Evolutionary conservation across 2,329 filamentous ascomycete genomes (phyloP).

Genomic region (Monosporascus sp.): DNA sequence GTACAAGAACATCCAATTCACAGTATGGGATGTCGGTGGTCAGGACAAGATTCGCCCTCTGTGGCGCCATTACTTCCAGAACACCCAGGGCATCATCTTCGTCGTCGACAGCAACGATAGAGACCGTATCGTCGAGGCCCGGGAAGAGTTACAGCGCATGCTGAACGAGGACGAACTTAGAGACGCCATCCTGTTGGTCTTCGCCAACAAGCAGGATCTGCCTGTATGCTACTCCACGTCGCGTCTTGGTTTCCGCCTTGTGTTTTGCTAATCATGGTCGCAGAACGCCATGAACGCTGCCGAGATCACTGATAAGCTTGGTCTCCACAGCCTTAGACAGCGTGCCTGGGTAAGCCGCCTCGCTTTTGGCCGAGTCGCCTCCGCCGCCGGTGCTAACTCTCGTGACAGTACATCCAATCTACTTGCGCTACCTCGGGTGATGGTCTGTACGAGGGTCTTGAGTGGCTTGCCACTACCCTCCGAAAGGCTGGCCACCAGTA

Average conservation of each 20-base stretch:
- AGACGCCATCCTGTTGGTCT: slow-evolving; percentile 93
- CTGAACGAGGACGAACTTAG: slow-evolving; percentile 98
- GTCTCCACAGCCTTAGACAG: slow-evolving; percentile 97
- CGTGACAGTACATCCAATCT: slow-evolving; percentile 88
- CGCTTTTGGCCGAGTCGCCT: not conserved
- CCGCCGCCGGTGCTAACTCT: slow-evolving; percentile 14
- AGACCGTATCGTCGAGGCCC: slow-evolving; percentile 94
- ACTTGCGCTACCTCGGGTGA: slow-evolving; percentile 98
- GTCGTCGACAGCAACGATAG: slow-evolving; percentile 99
- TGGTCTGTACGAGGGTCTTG: slow-evolving; percentile 98
- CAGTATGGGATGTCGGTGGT: slow-evolving; percentile 99
- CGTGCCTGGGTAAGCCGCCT: slow-evolving; percentile 84
- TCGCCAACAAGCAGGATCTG: slow-evolving; percentile 99
- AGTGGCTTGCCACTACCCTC: slow-evolving; percentile 82
- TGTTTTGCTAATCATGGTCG: slow-evolving; percentile 21
- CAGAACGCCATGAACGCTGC: slow-evolving; percentile 99
- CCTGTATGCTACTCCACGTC: slow-evolving; percentile 57
- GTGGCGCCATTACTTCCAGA: slow-evolving; percentile 99
- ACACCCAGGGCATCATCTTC: slow-evolving; percentile 99
- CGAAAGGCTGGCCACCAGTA: slow-evolving; percentile 67
- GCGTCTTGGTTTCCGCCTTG: not conserved
- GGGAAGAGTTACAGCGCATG: slow-evolving; percentile 95
- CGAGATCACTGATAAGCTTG: slow-evolving; percentile 99
- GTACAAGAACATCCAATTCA: slow-evolving; percentile 99
- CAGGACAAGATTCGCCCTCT: slow-evolving; percentile 99